Percentiles rank a stretch among this genome's conserved stretches.
Conservation (phyloP, 495 filamentous ascomycete species). For the Aspergillus heteromorphus region DNA sequence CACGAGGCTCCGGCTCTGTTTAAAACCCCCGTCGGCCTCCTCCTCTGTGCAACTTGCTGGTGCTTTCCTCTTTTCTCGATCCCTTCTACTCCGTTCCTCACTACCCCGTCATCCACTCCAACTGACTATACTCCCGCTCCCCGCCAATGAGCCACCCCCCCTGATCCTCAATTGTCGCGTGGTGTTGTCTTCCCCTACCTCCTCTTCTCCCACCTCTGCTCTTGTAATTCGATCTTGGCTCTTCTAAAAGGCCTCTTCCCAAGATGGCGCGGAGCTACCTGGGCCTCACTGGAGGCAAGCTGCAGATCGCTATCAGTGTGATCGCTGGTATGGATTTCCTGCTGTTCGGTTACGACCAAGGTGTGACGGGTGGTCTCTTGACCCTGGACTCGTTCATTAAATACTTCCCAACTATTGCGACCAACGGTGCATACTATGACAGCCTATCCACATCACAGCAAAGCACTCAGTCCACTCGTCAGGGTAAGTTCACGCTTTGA, state of each 20-base stretch:
- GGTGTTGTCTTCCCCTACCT: background rate
- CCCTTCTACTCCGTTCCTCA: background rate
- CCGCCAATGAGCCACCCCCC: background rate
- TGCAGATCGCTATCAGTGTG: slow-evolving; percentile 63
- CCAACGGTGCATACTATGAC: slow-evolving; percentile 23
- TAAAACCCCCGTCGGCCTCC: background rate
- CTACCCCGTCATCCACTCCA: background rate
- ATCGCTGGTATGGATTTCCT: slow-evolving; percentile 70
- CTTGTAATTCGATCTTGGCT: background rate
- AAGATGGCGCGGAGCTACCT: slow-evolving; percentile 44
- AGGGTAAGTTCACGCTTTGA: slow-evolving; percentile 36
- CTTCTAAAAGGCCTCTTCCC: background rate
- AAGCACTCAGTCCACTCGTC: slow-evolving; percentile 47
- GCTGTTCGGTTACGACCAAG: slow-evolving; percentile 54
- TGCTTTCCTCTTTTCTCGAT: slow-evolving; percentile 7
- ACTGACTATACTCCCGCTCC: background rate
- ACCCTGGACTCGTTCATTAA: slow-evolving; percentile 49
- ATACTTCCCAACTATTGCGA: slow-evolving; percentile 54
- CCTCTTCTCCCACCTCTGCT: background rate
- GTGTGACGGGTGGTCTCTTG: slow-evolving; percentile 56
- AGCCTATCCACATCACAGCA: slow-evolving; percentile 21
- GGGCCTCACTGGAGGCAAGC: slow-evolving; percentile 59
- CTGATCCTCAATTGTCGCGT: background rate
- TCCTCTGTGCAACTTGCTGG: slow-evolving; percentile 11
- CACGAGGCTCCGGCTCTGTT: background rate